phyloP scores from a whole-genome alignment of 345 rosid species.

The Ceriops tagal region DNA sequence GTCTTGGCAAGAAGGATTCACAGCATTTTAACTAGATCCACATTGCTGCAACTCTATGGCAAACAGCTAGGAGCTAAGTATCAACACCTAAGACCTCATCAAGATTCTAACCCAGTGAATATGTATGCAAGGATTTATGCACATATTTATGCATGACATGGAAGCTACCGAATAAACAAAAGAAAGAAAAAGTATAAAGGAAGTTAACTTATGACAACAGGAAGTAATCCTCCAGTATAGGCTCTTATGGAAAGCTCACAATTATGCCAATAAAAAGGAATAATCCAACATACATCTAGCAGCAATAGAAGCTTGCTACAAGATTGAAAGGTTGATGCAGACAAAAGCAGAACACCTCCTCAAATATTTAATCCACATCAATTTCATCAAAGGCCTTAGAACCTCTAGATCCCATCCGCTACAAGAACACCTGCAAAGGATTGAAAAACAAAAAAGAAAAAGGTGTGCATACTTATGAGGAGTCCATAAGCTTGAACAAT shows the following conservation, averaged over 20 bases:
- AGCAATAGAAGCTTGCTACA: slow-evolving; percentile 53
- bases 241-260: slow-evolving; percentile 20
- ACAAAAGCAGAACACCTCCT: slow-evolving; percentile 47
- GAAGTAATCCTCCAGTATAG: slow-evolving; percentile 17
- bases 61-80: slow-evolving; percentile 5
- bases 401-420: slow-evolving; percentile 38
- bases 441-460: slow-evolving; percentile 35
- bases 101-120: background rate
- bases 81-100: slow-evolving; percentile 6
- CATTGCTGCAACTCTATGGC: background rate
- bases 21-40: slow-evolving; percentile 9
- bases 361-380: slow-evolving; percentile 42
- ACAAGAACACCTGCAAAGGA: slow-evolving; percentile 61
- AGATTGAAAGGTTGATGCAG: slow-evolving; percentile 47
- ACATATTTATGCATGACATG: background rate
- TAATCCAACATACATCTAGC: slow-evolving; percentile 59
- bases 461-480: slow-evolving; percentile 37
- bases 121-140: background rate
- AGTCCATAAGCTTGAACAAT: slow-evolving; percentile 38
- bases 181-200: background rate
- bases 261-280: slow-evolving; percentile 30
- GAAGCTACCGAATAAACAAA: background rate
- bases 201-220: background rate
- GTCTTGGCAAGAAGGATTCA: slow-evolving; percentile 2
- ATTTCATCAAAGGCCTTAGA: slow-evolving; percentile 36